Base-by-base conservation (phyloP, 768 basidiomycete genomes). In the Leccinum rimulosum region DNA sequence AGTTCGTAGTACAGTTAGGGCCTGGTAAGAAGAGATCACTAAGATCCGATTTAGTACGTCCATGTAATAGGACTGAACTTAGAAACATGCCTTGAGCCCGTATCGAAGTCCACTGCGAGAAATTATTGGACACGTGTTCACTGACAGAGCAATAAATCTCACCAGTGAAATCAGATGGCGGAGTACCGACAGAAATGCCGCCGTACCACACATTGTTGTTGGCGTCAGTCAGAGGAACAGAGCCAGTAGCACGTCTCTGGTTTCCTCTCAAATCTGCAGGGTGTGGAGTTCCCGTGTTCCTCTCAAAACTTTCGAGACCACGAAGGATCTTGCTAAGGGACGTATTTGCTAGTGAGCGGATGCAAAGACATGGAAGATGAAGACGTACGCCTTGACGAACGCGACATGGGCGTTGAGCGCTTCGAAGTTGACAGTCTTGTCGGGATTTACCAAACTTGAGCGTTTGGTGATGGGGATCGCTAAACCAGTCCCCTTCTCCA, bases 21-120 rank as follows among this genome's bases (percentile, higher is more conserved):
- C 64, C 66, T 6, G 74, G 73, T 27, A 74, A 38, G 59, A 70
- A 69, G 4, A 74, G 53, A 49, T 74, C 73, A 19, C 71, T 30
- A 33, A 25, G 47, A 28, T n/a, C 15, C 3, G 4, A 3, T 0
- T 64, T 31, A 64, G 53, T 7, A 38, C 0, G n/a, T 22, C 7
- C 1, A 15, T 11, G 40, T n/a, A 43, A 43, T 27, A 8, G 17
- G 15, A 19, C 11, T 14, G 1, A 7, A 25, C 9, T 4, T 25
- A 8, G 15, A 55, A 14, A 64, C 28, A 8, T 30, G 14, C 47
- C 69, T 66, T 14, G 66, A 66, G 5, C 51, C 51, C 3, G 51
- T 33, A 35, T 52, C 51, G n/a, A 52, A 22, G 30, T 52, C 31
- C 31, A 52, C 51, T 52, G 30, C 6, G n/a, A 9, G 12, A 9